Percentiles rank a stretch among this genome's conserved stretches.
Conservation (phyloP, 2,329 filamentous ascomycete genomes). For the Penicillium polonicum region DNA sequence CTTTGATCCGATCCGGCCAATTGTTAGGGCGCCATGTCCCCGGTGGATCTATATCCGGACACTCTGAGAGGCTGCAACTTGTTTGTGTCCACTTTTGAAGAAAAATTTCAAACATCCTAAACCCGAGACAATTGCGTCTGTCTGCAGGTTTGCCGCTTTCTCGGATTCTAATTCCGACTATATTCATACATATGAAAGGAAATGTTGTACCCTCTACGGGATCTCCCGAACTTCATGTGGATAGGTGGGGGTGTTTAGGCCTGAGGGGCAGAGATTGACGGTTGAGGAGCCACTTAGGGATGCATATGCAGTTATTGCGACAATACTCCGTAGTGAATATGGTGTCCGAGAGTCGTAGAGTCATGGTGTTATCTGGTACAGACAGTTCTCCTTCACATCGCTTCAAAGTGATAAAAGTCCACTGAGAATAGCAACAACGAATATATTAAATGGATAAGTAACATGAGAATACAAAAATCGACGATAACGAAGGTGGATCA, state of each 20-base stretch:
- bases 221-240: background rate
- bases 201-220: background rate
- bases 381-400: background rate
- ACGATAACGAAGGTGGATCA: background rate
- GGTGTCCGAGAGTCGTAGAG: background rate
- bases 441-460: background rate
- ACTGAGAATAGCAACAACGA: background rate
- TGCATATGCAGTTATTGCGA: background rate
- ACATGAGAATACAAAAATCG: background rate
- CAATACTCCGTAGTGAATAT: background rate
- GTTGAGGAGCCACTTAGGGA: background rate
- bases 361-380: background rate
- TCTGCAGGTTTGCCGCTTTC: background rate
- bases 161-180: background rate
- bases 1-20: background rate
- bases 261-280: background rate
- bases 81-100: background rate
- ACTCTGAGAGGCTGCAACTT: background rate
- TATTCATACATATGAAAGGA: background rate
- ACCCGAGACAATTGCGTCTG: background rate
- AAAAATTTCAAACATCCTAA: background rate
- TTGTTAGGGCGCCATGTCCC: background rate
- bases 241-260: background rate
- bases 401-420: too few species aligned
- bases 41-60: background rate